phyloP scores from a whole-genome alignment of 305 asterid genomes.

The Rubia tinctorum region DNA sequence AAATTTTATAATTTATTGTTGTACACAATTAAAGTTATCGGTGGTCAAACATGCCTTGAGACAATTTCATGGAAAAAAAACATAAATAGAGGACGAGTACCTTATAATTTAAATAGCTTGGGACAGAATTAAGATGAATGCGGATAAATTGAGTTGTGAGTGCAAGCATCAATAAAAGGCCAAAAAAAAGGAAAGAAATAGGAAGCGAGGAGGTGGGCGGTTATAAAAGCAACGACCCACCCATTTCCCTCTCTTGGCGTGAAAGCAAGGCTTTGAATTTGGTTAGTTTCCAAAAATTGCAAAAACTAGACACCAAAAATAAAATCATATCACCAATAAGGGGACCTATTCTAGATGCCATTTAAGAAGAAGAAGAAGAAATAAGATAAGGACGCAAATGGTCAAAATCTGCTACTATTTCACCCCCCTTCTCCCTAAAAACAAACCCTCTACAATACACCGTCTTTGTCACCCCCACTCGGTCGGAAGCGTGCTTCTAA shows the following conservation, averaged over 20 bases:
- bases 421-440: too few relatives aligned
- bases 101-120: background rate
- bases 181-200: background rate
- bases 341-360: background rate
- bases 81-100: too few relatives aligned
- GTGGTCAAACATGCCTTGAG: too few relatives aligned
- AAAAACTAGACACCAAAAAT: background rate
- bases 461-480: too few relatives aligned
- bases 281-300: background rate
- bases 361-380: background rate
- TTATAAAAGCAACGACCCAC: background rate
- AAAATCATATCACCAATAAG: background rate
- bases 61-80: too few relatives aligned
- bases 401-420: too few relatives aligned
- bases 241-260: background rate
- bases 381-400: too few relatives aligned
- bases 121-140: background rate
- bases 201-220: background rate
- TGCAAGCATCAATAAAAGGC: background rate
- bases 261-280: constrained; percentile 8
- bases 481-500: too few relatives aligned
- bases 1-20: too few relatives aligned
- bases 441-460: background rate
- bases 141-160: background rate
- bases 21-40: too few relatives aligned